Evolutionary conservation across 2,329 filamentous ascomycete species (phyloP).

Genomic region (Anisogramma anomala): DNA sequence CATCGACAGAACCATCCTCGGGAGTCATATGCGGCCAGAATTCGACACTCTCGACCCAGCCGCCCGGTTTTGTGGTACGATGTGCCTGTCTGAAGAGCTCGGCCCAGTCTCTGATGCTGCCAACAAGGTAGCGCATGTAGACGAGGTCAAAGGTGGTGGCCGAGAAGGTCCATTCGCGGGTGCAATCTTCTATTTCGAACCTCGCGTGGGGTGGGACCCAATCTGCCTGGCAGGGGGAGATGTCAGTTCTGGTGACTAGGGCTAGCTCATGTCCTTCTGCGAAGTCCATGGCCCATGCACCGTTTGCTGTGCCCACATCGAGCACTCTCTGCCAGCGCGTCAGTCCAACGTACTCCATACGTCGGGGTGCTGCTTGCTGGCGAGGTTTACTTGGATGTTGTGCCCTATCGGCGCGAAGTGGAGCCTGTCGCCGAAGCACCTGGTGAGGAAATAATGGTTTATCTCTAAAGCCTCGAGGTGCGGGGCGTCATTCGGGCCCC

Average conservation of each 20-base stretch:
- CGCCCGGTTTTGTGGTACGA: slow-evolving; percentile 41
- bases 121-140: slow-evolving; percentile 42
- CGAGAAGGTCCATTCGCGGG: slow-evolving; percentile 35
- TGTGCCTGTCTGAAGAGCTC: slow-evolving; percentile 37
- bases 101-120: slow-evolving; percentile 41
- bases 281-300: slow-evolving; percentile 39
- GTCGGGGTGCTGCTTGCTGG: too few relatives aligned
- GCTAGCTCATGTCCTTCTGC: slow-evolving; percentile 31
- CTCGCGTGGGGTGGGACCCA: slow-evolving; percentile 43
- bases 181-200: slow-evolving; percentile 51
- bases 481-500: slow-evolving; percentile 22
- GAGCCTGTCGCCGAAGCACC: slow-evolving; percentile 18
- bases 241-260: slow-evolving; percentile 40
- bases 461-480: slow-evolving; percentile 25
- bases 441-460: slow-evolving; percentile 19
- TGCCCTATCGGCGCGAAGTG: slow-evolving; percentile 18
- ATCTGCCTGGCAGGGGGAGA: slow-evolving; percentile 45
- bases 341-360: neutral
- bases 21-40: slow-evolving; percentile 13
- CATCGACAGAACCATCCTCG: slow-evolving; percentile 19
- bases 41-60: slow-evolving; percentile 22
- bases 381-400: slow-evolving; percentile 10
- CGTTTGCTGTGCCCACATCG: slow-evolving; percentile 44
- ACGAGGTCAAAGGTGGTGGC: slow-evolving; percentile 43
- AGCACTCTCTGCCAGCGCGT: slow-evolving; percentile 24